phyloP scores from a whole-genome alignment of 2,329 filamentous ascomycete species.

The Cordyceps militaris region DNA sequence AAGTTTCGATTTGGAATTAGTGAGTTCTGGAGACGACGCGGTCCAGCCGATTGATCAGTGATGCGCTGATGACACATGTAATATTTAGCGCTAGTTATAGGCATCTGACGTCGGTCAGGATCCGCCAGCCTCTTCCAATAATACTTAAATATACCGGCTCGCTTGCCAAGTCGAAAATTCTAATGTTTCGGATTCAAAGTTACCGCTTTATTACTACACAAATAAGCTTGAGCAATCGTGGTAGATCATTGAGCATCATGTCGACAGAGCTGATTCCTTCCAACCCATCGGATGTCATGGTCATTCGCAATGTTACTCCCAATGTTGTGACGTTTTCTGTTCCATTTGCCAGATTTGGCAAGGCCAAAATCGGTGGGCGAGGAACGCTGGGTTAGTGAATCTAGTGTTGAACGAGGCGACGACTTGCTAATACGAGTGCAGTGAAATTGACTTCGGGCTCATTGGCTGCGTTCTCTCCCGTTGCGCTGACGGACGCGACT shows the following conservation, averaged over 20 bases:
- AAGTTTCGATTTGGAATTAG: slow-evolving; percentile 2
- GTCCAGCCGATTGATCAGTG: background rate
- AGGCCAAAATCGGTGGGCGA: slow-evolving; percentile 75
- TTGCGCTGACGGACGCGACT: slow-evolving; percentile 72
- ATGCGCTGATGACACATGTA: slow-evolving; percentile 3
- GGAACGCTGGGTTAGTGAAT: slow-evolving; percentile 67
- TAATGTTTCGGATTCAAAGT: background rate
- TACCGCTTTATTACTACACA: background rate
- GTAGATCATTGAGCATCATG: slow-evolving; percentile 33
- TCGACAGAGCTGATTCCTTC: slow-evolving; percentile 57
- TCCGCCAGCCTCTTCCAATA: background rate
- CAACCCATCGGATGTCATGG: slow-evolving; percentile 78
- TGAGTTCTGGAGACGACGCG: background rate
- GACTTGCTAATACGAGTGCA: no score
- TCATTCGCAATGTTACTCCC: slow-evolving; percentile 77
- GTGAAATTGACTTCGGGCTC: slow-evolving; percentile 71
- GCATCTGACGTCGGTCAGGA: background rate
- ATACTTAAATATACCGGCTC: background rate
- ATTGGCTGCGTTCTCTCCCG: slow-evolving; percentile 87
- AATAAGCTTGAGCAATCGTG: background rate
- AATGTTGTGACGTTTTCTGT: slow-evolving; percentile 72
- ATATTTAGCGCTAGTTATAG: background rate
- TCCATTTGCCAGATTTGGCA: slow-evolving; percentile 77
- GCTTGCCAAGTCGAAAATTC: no score
- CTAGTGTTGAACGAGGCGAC: no score